Base-by-base conservation (phyloP, 2,329 filamentous ascomycete genomes). In the Monosporascus sp. region DNA sequence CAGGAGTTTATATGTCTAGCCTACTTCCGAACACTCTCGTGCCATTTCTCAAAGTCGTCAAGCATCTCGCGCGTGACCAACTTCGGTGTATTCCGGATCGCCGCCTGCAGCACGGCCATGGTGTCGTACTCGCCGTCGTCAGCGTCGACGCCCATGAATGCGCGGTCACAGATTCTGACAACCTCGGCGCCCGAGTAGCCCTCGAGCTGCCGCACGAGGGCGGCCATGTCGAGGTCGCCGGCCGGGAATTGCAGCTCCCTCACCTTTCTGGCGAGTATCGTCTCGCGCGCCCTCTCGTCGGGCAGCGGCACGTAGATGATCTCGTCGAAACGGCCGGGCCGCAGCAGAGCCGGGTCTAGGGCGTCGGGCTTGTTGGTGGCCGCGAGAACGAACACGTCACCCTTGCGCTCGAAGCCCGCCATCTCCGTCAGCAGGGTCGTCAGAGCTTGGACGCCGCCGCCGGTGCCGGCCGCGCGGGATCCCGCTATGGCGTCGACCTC, bases 391-490 rank as follows among this genome's bases (percentile, higher is more conserved):
- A 95, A 82, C 0, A 97, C 91, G 53, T 89, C 89, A 52, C 86
- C 86, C 20, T 95, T 77, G 40, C 86, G 79, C 69, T 96, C 91
- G 61, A 97, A 96, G 47, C 93, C 93, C 66, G 97, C 93, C 88
- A 97, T 95, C 68, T 97, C 93, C 56, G 91, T 96, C 5, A 97
- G 80, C 27, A 97, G 75, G 2, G 92, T 95, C 1, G 91, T 92
- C 16, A 97, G 81, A 45, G 96, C 89, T 66, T 97, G 94, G 48
- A 96, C 79, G 1, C 86, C 83, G 22, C 73, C 71, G 7, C 63
- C 56, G 40, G 67, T 76, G 51, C 77, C 74, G 20, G 78, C 74
- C 41, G 74, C 62, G 7, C 80, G 73, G 52, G 77, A 74, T 1
- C 73, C 86, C 64, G 71, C 88, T 58, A 97, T 93, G 5, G 90